Base-by-base conservation (phyloP, 2,329 filamentous ascomycete genomes). In the Colletotrichum salicis region DNA sequence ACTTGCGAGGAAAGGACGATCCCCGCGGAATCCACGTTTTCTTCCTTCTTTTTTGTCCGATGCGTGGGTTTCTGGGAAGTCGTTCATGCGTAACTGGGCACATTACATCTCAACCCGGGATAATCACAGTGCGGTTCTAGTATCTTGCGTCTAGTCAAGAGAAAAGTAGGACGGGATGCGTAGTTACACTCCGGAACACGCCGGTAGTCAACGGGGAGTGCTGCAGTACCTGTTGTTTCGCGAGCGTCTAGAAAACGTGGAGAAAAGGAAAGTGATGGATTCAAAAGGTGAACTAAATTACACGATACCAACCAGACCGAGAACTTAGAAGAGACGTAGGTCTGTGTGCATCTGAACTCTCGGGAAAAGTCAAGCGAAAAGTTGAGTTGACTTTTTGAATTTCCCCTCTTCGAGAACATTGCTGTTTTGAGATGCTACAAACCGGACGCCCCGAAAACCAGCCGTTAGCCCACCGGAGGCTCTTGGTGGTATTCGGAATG, bases 291-390 rank as follows among this genome's bases (percentile, higher is more conserved):
- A 48, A 19, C 41, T 48, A 48, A 48, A 11, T 11, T 48, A 22
- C 41, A 48, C n/a, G 41, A 48, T 48, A 48, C n/a, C 41, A 37
- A 51, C 19, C 48, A 19, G 52, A 24, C 37, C 41, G 27, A 29
- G 27, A 29, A 29, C 27, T 29, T 29, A 22, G 48, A 19, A 55
- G 56, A 58, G 56, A 29, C 62, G 24, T 4, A 10, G 45, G 33
- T 29, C 61, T 52, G 52, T 62, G 24, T 54, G 57, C 64, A 22
- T 62, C 68, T 71, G 64, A 71, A 71, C 57, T 71, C 27, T 60
- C 51, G 24, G 45, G 7, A 37, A 12, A 35, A 48, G 12, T 29
- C 29, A n/a, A 27, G 51, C 33, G 56, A 45, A 11, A 24, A 6
- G 5, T 10, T 24, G 27, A 64, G 57, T 45, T 57, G 51, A 22